A percentile compares a stretch with the other conserved stretches of the same genome.
Conservation (phyloP, 2,329 filamentous ascomycete species). For the Alternaria angustiovoidea region DNA sequence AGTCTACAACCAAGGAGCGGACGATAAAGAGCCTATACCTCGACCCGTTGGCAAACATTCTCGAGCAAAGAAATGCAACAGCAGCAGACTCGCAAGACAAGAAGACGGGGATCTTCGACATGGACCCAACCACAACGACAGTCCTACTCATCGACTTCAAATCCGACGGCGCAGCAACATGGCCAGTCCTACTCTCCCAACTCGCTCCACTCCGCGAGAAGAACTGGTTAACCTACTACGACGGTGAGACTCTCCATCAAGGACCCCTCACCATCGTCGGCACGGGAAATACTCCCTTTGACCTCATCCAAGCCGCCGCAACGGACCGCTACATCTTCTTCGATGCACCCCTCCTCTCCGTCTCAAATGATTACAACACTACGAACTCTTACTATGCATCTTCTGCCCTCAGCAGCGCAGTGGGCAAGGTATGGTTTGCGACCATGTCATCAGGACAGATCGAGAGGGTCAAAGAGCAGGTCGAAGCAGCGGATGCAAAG, state of each 20-base stretch:
- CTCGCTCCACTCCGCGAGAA: conserved; percentile 66
- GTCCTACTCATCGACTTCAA: conserved; percentile 76
- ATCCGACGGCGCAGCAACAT: conserved; percentile 61
- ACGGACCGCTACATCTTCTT: conserved; percentile 70
- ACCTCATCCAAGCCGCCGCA: conserved; percentile 61
- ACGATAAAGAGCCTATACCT: conserved; percentile 40
- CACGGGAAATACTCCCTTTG: conserved; percentile 70
- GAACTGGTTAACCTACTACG: conserved; percentile 61
- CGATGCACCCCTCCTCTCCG: conserved; percentile 67
- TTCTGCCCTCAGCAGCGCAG: conserved; percentile 28
- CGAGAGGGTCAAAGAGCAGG: neutral
- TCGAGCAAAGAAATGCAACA: conserved; percentile 39
- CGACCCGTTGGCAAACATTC: conserved; percentile 54
- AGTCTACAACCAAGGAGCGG: conserved; percentile 24
- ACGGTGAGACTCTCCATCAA: conserved; percentile 58
- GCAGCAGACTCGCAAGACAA: conserved; percentile 26
- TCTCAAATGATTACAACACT: conserved; percentile 31
- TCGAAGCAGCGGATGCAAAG: conserved; percentile 24
- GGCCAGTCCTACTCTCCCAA: conserved; percentile 62
- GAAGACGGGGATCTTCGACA: conserved; percentile 60
- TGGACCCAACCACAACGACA: conserved; percentile 54
- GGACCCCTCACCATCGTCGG: conserved; percentile 73
- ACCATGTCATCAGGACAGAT: conserved; percentile 21
- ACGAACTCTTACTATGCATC: conserved; percentile 43
- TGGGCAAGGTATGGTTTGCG: conserved; percentile 26